A percentile compares a stretch with the other conserved stretches of the same genome.
Evolutionary conservation across 192 early-diverging fungal genomes (phyloP).

Genomic region (Backusella australiensis): DNA sequence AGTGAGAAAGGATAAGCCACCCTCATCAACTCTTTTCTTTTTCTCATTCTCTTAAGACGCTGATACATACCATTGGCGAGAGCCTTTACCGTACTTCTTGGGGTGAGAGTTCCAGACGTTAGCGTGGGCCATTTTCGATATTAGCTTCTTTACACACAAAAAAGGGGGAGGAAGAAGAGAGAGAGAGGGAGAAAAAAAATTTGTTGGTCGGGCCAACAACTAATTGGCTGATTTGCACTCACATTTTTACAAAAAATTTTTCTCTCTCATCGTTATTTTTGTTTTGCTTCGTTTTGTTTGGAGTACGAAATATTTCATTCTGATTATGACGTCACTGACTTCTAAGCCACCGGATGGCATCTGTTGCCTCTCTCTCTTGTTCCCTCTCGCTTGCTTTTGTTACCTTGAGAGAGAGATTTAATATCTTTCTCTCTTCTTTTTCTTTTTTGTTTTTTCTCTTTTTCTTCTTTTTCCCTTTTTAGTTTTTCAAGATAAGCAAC

Average conservation of each 20-base stretch:
- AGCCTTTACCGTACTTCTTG: constrained; percentile 97
- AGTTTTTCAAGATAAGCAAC: neutral
- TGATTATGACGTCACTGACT: neutral
- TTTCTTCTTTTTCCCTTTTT: neutral
- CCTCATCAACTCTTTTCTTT: neutral
- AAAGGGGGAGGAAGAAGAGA: neutral
- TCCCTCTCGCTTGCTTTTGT: no score
- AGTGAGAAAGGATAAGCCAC: neutral
- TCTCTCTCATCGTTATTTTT: neutral
- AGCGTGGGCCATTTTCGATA: constrained; percentile 88
- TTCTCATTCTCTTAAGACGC: neutral
- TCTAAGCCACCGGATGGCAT: neutral
- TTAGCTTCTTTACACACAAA: neutral
- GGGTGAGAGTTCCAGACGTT: constrained; percentile 99
- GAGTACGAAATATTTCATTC: neutral
- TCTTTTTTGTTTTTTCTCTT: neutral
- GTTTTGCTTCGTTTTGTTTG: neutral
- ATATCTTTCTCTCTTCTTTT: neutral
- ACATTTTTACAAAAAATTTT: neutral
- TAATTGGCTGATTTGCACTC: neutral
- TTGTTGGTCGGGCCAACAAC: neutral
- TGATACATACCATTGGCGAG: constrained; percentile 85
- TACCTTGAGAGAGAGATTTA: neutral
- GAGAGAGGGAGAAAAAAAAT: constrained; percentile 1
- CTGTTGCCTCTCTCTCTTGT: neutral